Evolutionary conservation across 2,329 filamentous ascomycete genomes (phyloP).

Genomic region (Aureobasidium sp.): DNA sequence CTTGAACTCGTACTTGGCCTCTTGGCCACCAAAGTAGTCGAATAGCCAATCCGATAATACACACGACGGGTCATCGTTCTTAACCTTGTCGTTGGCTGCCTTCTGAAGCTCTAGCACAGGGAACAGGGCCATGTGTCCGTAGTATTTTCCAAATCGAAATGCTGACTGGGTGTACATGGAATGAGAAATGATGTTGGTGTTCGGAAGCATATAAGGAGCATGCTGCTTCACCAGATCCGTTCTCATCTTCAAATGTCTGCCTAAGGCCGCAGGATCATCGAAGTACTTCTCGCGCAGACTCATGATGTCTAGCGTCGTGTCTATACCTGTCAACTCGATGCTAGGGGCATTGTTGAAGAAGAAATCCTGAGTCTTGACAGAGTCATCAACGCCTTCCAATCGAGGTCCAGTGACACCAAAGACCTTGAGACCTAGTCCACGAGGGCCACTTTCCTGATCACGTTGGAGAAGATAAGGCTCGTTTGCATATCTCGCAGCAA

Average conservation of each 20-base stretch:
- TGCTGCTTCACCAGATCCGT: slow-evolving; percentile 27
- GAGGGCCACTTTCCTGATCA: slow-evolving; percentile 20
- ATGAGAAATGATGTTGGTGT: slow-evolving; percentile 33
- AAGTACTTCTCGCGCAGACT: slow-evolving; percentile 26
- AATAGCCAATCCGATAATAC: slow-evolving; percentile 26
- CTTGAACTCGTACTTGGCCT: slow-evolving; percentile 27
- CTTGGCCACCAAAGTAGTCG: slow-evolving; percentile 21
- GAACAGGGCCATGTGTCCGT: slow-evolving; percentile 27
- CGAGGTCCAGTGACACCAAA: slow-evolving; percentile 18
- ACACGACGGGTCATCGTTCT: slow-evolving; percentile 21
- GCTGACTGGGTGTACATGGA: slow-evolving; percentile 28
- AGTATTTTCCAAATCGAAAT: slow-evolving; percentile 26
- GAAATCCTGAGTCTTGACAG: slow-evolving; percentile 25
- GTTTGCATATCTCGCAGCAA: slow-evolving; percentile 21
- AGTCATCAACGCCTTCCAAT: slow-evolving; percentile 17
- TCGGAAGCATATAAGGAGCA: slow-evolving; percentile 26
- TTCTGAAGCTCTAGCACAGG: slow-evolving; percentile 23
- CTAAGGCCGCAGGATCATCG: slow-evolving; percentile 20
- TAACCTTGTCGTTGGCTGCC: slow-evolving; percentile 20
- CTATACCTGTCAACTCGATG: slow-evolving; percentile 27
- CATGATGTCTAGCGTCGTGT: slow-evolving; percentile 30
- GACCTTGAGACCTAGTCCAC: slow-evolving; percentile 21
- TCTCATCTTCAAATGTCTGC: slow-evolving; percentile 23
- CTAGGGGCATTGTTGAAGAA: slow-evolving; percentile 30
- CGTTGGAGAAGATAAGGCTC: slow-evolving; percentile 22